phyloP scores from a whole-genome alignment of 1,139 yeast species.

The Pneumocystis jirovecii region DNA sequence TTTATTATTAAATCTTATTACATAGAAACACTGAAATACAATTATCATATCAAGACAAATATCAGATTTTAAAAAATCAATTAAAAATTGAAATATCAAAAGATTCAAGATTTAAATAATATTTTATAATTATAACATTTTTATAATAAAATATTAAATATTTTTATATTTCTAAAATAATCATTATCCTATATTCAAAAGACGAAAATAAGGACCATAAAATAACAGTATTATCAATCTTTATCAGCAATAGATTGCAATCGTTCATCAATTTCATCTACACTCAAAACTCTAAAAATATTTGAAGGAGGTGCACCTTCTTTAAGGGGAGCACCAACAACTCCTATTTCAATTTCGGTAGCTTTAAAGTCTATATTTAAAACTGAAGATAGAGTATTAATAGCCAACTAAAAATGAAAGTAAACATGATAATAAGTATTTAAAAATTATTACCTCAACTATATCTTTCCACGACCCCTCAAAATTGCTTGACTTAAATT shows the following conservation, averaged over 20 bases:
- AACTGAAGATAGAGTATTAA: slow-evolving; percentile 68
- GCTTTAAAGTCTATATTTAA: slow-evolving; percentile 87
- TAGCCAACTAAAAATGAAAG: slow-evolving; percentile 58
- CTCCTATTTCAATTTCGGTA: slow-evolving; percentile 84
- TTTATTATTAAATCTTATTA: no score
- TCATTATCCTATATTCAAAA: neutral
- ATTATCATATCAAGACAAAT: neutral
- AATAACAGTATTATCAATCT: slow-evolving; percentile 35
- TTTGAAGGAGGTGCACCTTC: slow-evolving; percentile 19
- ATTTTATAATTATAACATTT: neutral
- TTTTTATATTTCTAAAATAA: neutral
- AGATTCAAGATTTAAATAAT: neutral
- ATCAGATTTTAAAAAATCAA: neutral
- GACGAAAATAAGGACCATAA: neutral
- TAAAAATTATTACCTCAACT: slow-evolving; percentile 72
- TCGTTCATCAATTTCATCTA: slow-evolving; percentile 88
- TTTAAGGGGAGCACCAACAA: slow-evolving; percentile 45
- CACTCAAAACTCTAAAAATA: slow-evolving; percentile 48
- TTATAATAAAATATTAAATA: neutral
- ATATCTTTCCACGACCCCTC: slow-evolving; percentile 35
- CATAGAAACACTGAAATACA: neutral
- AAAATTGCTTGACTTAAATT: slow-evolving; percentile 37
- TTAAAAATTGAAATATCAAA: neutral
- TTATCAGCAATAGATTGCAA: slow-evolving; percentile 89
- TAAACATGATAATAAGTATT: slow-evolving; percentile 29